Conservation (phyloP, 2,329 filamentous ascomycete species). For the Apiospora koreana region DNA sequence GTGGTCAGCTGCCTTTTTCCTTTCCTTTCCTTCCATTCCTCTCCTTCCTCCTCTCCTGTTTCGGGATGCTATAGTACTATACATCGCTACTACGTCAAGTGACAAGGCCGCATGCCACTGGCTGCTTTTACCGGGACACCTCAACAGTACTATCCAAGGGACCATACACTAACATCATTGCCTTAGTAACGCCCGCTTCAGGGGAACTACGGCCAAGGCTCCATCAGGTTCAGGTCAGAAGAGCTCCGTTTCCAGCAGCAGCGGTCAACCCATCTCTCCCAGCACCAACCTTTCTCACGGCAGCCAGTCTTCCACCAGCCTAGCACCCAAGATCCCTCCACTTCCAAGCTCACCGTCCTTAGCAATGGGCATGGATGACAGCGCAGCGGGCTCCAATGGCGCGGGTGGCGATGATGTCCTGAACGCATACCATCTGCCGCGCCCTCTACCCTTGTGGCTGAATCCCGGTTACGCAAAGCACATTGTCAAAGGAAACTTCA, state of each 20-base stretch:
- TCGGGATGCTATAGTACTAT: background rate
- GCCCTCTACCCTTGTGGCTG: conserved; percentile 72
- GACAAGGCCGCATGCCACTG: background rate
- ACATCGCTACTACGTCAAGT: background rate
- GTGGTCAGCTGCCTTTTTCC: background rate
- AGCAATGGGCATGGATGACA: conserved; percentile 68
- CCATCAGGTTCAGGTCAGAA: conserved; percentile 42
- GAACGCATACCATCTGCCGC: conserved; percentile 63
- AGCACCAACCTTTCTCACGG: conserved; percentile 43
- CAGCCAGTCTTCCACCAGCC: conserved; percentile 51
- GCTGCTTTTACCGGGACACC: background rate
- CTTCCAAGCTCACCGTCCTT: conserved; percentile 65
- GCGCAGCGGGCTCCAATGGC: conserved; percentile 44
- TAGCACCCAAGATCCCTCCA: conserved; percentile 61
- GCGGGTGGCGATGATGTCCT: conserved; percentile 56
- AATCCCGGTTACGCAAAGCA: conserved; percentile 76
- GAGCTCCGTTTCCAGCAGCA: conserved; percentile 51
- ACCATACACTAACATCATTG: conserved; percentile 27
- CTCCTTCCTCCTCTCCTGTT: background rate
- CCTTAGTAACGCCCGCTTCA: conserved; percentile 57
- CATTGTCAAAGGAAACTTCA: conserved; percentile 96
- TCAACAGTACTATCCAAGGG: conserved; percentile 15
- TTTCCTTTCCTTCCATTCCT: background rate
- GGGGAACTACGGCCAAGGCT: conserved; percentile 54
- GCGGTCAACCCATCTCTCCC: conserved; percentile 50